Conservation (phyloP, 2,329 filamentous ascomycete species). For the Leptographium wingfieldii region DNA sequence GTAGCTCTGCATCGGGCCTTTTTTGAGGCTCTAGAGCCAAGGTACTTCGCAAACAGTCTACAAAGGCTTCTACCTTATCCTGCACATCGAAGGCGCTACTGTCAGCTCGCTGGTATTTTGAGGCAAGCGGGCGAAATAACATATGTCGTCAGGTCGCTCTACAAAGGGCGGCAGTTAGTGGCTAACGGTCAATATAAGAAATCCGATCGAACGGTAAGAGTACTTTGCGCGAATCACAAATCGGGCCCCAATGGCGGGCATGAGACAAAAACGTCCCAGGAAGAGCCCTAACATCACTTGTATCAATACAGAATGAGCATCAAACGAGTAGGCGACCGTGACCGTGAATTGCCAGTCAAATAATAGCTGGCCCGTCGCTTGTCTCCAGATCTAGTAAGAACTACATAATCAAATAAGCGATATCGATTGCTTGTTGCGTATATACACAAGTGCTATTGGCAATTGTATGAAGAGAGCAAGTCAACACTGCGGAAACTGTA, state of each 20-base stretch:
- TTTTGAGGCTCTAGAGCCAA: slow-evolving; percentile 1
- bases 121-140: neutral
- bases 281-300: neutral
- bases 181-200: neutral
- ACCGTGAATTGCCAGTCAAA: slow-evolving; percentile 4
- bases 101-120: neutral
- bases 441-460: no score
- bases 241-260: neutral
- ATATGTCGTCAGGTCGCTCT: neutral
- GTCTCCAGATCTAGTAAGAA: neutral
- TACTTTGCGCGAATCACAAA: neutral
- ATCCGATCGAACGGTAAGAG: neutral
- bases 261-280: neutral
- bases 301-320: slow-evolving; percentile 3
- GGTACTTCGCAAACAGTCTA: neutral
- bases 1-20: neutral
- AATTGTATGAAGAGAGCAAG: no score
- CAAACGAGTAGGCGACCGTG: neutral
- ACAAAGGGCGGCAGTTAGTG: no score
- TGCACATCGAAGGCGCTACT: neutral
- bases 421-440: no score
- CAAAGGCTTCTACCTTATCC: neutral
- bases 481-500: no score
- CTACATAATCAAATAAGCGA: no score
- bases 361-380: slow-evolving; percentile 1